phyloP scores from a whole-genome alignment of 2,329 filamentous ascomycete species.

The Helminthosporium solani region DNA sequence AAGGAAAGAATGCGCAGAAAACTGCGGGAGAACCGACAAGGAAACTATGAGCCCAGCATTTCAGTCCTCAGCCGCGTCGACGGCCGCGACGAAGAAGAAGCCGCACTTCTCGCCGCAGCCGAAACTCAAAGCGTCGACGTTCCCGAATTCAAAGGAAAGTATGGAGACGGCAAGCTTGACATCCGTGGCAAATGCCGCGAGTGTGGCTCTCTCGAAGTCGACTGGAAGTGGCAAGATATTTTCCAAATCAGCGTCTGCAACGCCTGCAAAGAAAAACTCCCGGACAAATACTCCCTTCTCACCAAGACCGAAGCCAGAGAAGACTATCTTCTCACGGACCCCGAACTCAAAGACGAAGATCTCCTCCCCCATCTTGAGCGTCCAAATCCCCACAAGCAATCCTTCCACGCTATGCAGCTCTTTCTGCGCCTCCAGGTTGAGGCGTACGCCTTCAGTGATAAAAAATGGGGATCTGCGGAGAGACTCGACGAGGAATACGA shows the following conservation, averaged over 20 bases:
- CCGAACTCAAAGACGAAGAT: constrained; percentile 85
- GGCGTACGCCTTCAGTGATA: constrained; percentile 77
- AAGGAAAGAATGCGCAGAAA: constrained; percentile 72
- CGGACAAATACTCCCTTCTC: constrained; percentile 90
- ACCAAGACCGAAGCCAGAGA: constrained; percentile 97
- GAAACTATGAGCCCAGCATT: constrained; percentile 87
- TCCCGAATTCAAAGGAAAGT: constrained; percentile 30
- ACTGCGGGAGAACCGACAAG: constrained; percentile 70
- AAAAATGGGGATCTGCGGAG: constrained; percentile 88
- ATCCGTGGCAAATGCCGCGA: constrained; percentile 75
- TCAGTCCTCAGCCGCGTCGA: constrained; percentile 63
- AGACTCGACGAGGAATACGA: constrained; percentile 87
- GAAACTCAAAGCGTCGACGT: constrained; percentile 44
- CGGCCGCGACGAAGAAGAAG: constrained; percentile 34
- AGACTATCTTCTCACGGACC: constrained; percentile 93
- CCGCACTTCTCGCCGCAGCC: constrained; percentile 32
- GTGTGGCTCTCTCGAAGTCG: constrained; percentile 81
- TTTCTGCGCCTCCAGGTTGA: constrained; percentile 93
- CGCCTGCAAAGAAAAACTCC: constrained; percentile 81
- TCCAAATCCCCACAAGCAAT: constrained; percentile 92
- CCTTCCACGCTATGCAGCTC: constrained; percentile 99
- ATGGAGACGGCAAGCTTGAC: constrained; percentile 36
- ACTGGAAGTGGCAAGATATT: constrained; percentile 90
- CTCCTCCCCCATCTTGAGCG: constrained; percentile 83
- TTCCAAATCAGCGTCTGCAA: constrained; percentile 76